These are phyloP conservation scores for Trichophyton simii DNA, from an alignment of 2,329 filamentous ascomycete species.

Conservation along the genomic window DNA sequence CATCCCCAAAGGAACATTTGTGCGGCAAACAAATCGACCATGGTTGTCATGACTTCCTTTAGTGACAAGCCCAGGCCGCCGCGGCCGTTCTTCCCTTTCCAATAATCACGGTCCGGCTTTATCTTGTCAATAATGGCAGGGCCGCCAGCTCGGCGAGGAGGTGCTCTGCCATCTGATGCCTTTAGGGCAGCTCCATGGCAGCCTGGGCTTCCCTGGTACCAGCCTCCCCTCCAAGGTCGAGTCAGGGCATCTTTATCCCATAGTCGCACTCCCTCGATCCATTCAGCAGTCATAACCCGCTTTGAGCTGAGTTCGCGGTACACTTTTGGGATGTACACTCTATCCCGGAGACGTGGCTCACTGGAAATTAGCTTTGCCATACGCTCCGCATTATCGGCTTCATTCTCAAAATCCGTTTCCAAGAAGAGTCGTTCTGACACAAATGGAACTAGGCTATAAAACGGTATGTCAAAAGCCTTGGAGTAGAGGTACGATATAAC, in stretches of 20 bases:
- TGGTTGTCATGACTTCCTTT: slow-evolving; percentile 87
- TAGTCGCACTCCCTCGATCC: slow-evolving; percentile 87
- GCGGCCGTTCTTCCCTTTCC: slow-evolving; percentile 58
- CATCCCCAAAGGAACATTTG: slow-evolving; percentile 97
- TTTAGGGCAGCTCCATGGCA: slow-evolving; percentile 54
- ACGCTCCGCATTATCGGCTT: slow-evolving; percentile 73
- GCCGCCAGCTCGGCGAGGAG: slow-evolving; percentile 20
- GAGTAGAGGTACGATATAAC: slow-evolving; percentile 74
- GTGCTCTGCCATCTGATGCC: slow-evolving; percentile 34
- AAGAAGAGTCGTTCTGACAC: slow-evolving; percentile 83
- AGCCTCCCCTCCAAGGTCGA: slow-evolving; percentile 63
- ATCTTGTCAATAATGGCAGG: slow-evolving; percentile 40
- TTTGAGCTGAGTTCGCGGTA: slow-evolving; percentile 71
- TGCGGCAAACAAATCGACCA: slow-evolving; percentile 91
- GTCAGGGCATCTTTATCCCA: slow-evolving; percentile 84
- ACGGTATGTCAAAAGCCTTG: slow-evolving; percentile 80
- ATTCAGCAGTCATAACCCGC: slow-evolving; percentile 85
- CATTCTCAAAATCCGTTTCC: slow-evolving; percentile 89
- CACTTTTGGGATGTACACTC: slow-evolving; percentile 79
- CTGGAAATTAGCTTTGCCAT: slow-evolving; percentile 66
- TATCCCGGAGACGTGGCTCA: slow-evolving; percentile 61
- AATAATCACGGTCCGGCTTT: slow-evolving; percentile 69
- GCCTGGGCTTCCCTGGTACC: slow-evolving; percentile 64
- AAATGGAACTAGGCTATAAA: slow-evolving; percentile 83
- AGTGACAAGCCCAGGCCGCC: slow-evolving; percentile 75